Percentiles rank a stretch among this genome's conserved stretches.
Evolutionary conservation across 768 basidiomycete species (phyloP).

Genomic region (Mycena maculata): DNA sequence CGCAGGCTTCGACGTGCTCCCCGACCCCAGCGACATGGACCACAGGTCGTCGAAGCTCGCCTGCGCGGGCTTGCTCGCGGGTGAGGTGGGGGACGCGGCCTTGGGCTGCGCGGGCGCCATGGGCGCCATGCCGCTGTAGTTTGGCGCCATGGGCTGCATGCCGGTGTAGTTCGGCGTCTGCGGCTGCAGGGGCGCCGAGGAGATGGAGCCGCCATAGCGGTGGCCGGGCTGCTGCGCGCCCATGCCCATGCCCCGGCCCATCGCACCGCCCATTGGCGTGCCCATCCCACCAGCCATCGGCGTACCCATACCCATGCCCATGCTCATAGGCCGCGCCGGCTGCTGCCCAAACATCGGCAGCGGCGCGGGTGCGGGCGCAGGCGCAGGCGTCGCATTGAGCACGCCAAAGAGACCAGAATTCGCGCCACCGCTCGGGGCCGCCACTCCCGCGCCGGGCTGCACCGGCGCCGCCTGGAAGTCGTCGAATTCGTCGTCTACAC

Average conservation of each 20-base stretch:
- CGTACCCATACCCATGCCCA: constrained; percentile 37
- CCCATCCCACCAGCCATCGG: too few species aligned
- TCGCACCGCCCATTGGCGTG: too few species aligned
- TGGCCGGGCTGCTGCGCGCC: constrained; percentile 36
- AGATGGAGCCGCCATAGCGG: constrained; percentile 28
- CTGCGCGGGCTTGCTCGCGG: constrained; percentile 53
- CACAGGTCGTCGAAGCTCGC: constrained; percentile 91
- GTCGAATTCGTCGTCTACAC: constrained; percentile 83
- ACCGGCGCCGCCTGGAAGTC: constrained; percentile 85
- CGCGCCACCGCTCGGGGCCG: constrained; percentile 49
- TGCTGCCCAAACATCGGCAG: constrained; percentile 43
- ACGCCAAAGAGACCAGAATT: constrained; percentile 61
- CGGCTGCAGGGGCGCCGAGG: constrained; percentile 44
- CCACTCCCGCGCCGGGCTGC: constrained; percentile 36
- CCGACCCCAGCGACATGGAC: constrained; percentile 78
- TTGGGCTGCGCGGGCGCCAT: constrained; percentile 37
- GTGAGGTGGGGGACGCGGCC: constrained; percentile 36
- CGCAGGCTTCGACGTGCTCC: constrained; percentile 43
- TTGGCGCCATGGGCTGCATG: constrained; percentile 44
- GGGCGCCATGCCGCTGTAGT: constrained; percentile 39
- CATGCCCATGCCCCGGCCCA: constrained; percentile 26
- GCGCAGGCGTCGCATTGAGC: constrained; percentile 51
- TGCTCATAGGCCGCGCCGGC: constrained; percentile 34
- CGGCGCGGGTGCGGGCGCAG: constrained; percentile 34
- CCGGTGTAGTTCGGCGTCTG: too few species aligned